A percentile compares a stretch with the other conserved stretches of the same genome.
These are phyloP conservation scores for Herpetospermum pedunculosum DNA, from an alignment of 306 rosid species.

Conservation along the genomic window DNA sequence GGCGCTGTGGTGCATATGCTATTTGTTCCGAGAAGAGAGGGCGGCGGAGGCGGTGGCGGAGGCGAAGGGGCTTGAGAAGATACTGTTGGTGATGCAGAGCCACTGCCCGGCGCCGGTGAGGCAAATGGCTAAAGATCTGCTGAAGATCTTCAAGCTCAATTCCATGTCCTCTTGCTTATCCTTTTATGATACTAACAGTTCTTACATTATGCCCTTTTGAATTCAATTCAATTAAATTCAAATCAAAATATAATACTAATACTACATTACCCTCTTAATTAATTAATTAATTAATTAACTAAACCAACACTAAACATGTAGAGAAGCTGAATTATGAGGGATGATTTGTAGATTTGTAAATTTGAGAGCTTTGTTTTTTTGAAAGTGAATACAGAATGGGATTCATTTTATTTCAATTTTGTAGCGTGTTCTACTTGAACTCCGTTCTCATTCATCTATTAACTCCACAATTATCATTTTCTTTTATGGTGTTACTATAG, in stretches of 20 bases:
- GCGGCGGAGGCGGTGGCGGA: constrained; percentile 55
- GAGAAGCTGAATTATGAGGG: neutral
- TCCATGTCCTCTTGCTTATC: constrained; percentile 43
- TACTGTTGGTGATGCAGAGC: constrained; percentile 76
- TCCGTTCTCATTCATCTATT: too few relatives aligned
- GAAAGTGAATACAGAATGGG: neutral
- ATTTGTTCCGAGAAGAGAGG: constrained; percentile 42
- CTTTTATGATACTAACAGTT: constrained; percentile 53
- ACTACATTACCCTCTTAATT: neutral
- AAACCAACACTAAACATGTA: neutral
- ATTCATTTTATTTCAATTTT: neutral
- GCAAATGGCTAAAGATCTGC: constrained; percentile 67
- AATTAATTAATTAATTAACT: neutral
- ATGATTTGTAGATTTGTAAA: neutral
- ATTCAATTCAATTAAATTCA: neutral
- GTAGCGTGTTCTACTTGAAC: neutral
- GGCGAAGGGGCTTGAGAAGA: constrained; percentile 67
- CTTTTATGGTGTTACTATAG: too few relatives aligned
- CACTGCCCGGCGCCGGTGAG: constrained; percentile 57
- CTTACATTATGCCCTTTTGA: constrained; percentile 84
- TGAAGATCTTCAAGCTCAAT: constrained; percentile 53
- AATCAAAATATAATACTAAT: neutral
- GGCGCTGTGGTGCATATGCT: constrained; percentile 77
- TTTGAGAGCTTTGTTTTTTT: neutral
- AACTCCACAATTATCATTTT: too few relatives aligned